Conservation (phyloP, 2,329 filamentous ascomycete genomes). For the Penicillium sp. region DNA sequence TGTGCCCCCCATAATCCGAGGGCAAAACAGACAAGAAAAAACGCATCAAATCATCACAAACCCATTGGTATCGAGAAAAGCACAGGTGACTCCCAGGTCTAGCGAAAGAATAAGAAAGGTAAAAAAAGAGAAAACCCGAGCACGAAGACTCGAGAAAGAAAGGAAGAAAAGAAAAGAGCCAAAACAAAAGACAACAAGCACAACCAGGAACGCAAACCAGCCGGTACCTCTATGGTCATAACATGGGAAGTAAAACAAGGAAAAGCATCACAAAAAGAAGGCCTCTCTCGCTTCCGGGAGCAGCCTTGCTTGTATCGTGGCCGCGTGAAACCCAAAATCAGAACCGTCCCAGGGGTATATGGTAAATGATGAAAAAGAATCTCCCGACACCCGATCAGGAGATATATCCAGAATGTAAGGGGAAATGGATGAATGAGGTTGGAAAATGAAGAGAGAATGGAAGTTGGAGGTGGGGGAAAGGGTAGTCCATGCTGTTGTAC, state of each 20-base stretch:
- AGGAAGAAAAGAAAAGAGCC: slow-evolving; percentile 29
- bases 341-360: slow-evolving; percentile 17
- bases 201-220: slow-evolving; percentile 41
- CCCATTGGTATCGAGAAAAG: slow-evolving; percentile 38
- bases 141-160: slow-evolving; percentile 35
- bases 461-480: neutral
- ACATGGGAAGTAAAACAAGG: slow-evolving; percentile 30
- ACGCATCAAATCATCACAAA: slow-evolving; percentile 38
- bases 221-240: slow-evolving; percentile 50
- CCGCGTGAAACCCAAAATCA: slow-evolving; percentile 21
- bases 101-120: slow-evolving; percentile 42
- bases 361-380: slow-evolving; percentile 11
- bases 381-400: slow-evolving; percentile 23
- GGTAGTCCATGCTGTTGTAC: slow-evolving; percentile 40
- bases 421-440: neutral
- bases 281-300: slow-evolving; percentile 24
- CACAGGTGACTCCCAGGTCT: slow-evolving; percentile 42
- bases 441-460: slow-evolving; percentile 2
- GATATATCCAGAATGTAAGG: slow-evolving; percentile 17
- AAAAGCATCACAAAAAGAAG: slow-evolving; percentile 28
- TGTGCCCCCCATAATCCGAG: slow-evolving; percentile 2
- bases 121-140: neutral
- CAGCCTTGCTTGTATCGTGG: slow-evolving; percentile 18
- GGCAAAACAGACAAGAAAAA: slow-evolving; percentile 17
- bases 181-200: neutral